Conservation (phyloP, 2,329 filamentous ascomycete genomes). For the Ceratocystis cacaofunesta region DNA sequence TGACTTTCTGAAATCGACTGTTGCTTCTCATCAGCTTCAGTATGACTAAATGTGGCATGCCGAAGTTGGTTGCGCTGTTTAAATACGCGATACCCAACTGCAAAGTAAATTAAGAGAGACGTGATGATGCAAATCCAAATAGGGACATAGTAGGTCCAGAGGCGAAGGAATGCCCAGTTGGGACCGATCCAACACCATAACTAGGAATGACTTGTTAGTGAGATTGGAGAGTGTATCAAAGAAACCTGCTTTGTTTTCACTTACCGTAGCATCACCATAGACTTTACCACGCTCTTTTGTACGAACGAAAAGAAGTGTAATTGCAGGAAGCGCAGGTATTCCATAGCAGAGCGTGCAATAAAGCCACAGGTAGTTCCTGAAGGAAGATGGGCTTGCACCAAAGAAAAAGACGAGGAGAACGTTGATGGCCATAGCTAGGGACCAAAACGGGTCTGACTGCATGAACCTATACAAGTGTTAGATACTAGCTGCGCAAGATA, state of each 20-base stretch:
- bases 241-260: constrained; percentile 19
- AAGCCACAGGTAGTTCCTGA: constrained; percentile 55
- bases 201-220: constrained; percentile 23
- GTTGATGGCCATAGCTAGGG: constrained; percentile 68
- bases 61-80: constrained; percentile 40
- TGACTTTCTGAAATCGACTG: constrained; percentile 20
- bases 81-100: constrained; percentile 46
- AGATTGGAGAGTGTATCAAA: neutral
- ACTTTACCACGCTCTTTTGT: constrained; percentile 26
- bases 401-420: constrained; percentile 57
- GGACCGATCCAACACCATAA: constrained; percentile 48
- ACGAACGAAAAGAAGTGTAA: constrained; percentile 47
- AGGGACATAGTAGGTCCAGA: constrained; percentile 46
- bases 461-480: constrained; percentile 43
- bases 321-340: constrained; percentile 50
- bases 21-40: constrained; percentile 19
- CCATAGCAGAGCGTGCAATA: constrained; percentile 61
- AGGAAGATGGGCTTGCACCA: constrained; percentile 48
- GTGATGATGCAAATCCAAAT: constrained; percentile 45
- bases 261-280: constrained; percentile 43
- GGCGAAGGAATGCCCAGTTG: constrained; percentile 40
- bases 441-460: constrained; percentile 64
- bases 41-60: constrained; percentile 29
- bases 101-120: constrained; percentile 39
- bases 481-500: neutral